Evolutionary conservation across 352 stramenopile genomes (phyloP).

Genomic region (Globisporangium polare): DNA sequence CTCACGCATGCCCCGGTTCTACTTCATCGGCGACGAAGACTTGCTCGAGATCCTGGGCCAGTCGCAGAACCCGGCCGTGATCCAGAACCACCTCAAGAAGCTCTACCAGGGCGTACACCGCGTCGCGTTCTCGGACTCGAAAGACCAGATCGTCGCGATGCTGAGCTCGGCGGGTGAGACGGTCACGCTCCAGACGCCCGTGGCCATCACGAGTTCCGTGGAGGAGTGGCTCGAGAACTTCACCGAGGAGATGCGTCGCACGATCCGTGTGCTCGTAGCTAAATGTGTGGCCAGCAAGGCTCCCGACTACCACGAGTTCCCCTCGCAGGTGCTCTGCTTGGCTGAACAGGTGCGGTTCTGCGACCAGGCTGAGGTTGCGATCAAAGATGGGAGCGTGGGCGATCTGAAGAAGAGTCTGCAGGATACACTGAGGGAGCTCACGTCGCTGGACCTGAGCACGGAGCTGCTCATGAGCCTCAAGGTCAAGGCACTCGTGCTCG

Average conservation of each 20-base stretch:
- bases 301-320: constrained; percentile 87
- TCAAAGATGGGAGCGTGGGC: constrained; percentile 62
- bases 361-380: constrained; percentile 77
- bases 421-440: constrained; percentile 71
- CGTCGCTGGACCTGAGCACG: constrained; percentile 80
- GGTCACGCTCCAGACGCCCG: constrained; percentile 75
- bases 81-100: constrained; percentile 96
- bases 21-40: constrained; percentile 96
- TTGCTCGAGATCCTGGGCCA: constrained; percentile 95
- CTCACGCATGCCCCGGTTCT: constrained; percentile 92
- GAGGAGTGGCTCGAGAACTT: constrained; percentile 94
- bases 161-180: constrained; percentile 78
- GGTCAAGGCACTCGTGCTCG: constrained; percentile 92
- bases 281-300: constrained; percentile 75
- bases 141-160: constrained; percentile 88
- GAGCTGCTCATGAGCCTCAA: constrained; percentile 91
- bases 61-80: constrained; percentile 89
- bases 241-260: constrained; percentile 89
- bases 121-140: constrained; percentile 86
- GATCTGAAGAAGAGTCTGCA: constrained; percentile 67
- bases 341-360: constrained; percentile 93
- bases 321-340: constrained; percentile 90
- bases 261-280: constrained; percentile 71
- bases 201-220: constrained; percentile 87
- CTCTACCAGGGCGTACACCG: constrained; percentile 93